These are phyloP conservation scores for Rhodotorula sp. DNA, from an alignment of 1,284 basidiomycete genomes.

Conservation along the genomic window DNA sequence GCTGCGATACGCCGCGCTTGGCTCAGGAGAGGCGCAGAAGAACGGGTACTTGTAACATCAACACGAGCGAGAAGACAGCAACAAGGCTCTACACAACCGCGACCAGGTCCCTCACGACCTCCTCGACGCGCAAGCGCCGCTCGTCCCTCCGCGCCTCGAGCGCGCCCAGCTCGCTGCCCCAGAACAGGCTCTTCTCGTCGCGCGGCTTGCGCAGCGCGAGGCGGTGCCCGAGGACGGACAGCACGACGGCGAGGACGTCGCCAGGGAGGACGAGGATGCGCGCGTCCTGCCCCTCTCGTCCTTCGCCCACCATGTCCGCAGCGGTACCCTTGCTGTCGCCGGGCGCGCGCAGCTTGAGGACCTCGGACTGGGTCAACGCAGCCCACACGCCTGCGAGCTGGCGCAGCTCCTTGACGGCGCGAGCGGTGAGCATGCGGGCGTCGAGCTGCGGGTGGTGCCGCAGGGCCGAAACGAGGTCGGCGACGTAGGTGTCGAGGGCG, in stretches of 20 bases:
- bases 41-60: neutral
- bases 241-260: slow-evolving; percentile 12
- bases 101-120: slow-evolving; percentile 1
- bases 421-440: slow-evolving; percentile 64
- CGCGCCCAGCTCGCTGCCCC: slow-evolving; percentile 19
- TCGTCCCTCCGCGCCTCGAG: slow-evolving; percentile 1
- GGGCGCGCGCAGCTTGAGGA: neutral
- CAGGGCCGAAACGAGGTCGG: slow-evolving; percentile 69
- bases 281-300: no score
- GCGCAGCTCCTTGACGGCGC: slow-evolving; percentile 60
- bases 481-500: slow-evolving; percentile 62
- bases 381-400: neutral
- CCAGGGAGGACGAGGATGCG: slow-evolving; percentile 2
- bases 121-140: slow-evolving; percentile 2
- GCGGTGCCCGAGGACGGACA: slow-evolving; percentile 16
- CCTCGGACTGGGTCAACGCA: neutral
- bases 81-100: slow-evolving; percentile 3
- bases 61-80: neutral
- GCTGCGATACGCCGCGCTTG: neutral
- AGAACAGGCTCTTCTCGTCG: slow-evolving; percentile 28
- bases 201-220: slow-evolving; percentile 4
- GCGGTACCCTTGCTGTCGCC: neutral
- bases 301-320: no score
- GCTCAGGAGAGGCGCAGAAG: neutral
- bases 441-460: slow-evolving; percentile 70